Conservation (phyloP, 2,329 filamentous ascomycete species). For the Neofusicoccum umdonicola region DNA sequence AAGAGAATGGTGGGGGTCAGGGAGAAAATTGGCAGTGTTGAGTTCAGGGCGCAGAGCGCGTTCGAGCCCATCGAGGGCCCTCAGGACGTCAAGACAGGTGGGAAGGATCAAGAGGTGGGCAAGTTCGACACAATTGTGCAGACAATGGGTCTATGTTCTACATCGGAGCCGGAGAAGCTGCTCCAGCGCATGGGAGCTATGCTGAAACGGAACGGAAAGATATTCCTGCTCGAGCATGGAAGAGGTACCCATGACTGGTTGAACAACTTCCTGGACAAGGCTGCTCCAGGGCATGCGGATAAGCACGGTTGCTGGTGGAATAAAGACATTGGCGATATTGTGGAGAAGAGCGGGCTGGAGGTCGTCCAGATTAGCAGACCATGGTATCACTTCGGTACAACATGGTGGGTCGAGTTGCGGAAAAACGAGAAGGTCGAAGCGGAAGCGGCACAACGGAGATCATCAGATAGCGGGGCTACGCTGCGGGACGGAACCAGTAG, state of each 20-base stretch:
- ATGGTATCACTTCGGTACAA: conserved; percentile 47
- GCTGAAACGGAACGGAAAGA: conserved; percentile 44
- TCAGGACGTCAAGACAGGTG: conserved; percentile 25
- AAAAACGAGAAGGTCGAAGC: conserved; percentile 15
- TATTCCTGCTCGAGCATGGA: conserved; percentile 52
- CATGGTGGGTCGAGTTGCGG: conserved; percentile 47
- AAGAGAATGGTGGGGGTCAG: neutral
- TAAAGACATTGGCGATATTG: conserved; percentile 50
- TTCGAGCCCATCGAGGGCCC: conserved; percentile 43
- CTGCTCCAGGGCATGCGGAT: conserved; percentile 48
- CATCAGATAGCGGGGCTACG: neutral
- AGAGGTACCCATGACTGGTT: conserved; percentile 48
- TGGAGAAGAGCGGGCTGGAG: conserved; percentile 48
- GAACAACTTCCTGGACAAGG: conserved; percentile 46
- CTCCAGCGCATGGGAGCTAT: conserved; percentile 45
- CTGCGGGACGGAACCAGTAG: neutral
- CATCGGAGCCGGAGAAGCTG: conserved; percentile 43
- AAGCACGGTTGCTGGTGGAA: conserved; percentile 54
- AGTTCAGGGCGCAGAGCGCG: conserved; percentile 46
- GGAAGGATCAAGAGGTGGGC: neutral
- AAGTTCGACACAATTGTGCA: conserved; percentile 50
- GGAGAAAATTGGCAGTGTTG: conserved; percentile 20
- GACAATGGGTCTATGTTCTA: conserved; percentile 53
- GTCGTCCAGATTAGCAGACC: conserved; percentile 43
- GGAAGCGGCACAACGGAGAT: neutral